Base-by-base conservation (phyloP, 2,329 filamentous ascomycete genomes). In the Thermomyces lanuginosus region DNA sequence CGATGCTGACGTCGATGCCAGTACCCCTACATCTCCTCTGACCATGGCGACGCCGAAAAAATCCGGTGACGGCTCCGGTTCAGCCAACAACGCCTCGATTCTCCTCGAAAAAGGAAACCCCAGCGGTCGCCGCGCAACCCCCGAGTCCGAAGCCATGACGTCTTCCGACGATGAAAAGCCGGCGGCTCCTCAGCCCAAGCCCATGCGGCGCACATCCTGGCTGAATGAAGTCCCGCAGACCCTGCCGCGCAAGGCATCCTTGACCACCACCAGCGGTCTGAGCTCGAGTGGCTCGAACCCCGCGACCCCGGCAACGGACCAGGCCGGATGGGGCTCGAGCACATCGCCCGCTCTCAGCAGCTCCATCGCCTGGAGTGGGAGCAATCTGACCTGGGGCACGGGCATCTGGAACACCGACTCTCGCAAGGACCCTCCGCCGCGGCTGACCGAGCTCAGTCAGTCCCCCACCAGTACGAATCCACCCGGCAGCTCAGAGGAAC, bases 101-200 rank as follows among this genome's bases (percentile, higher is more conserved):
- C 57, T 80, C 24, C 63, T 81, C 17, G 80, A 86, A 26, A 89
- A 83, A 49, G 63, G 76, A 26, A 77, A 79, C 43, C 49, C 61
- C 17, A 60, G 61, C 29, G 66, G 74, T 30, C 72, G 84, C 41
- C 77, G 79, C 28, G 83, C 82, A 5, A 93, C 86, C 1, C 86
- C 86, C 12, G 89, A 95, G 48, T 93, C 84, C 3, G 86, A 95
- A 49, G 86, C 81, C 27, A 61, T 95, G 33, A 83, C 78, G 27
- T 95, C 86, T 39, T 93, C 84, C 8, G 89, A 95, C 51, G 89
- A 95, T 50, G 89, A 98, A 63, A 41, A 56, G 53, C 42, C 48
- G 48, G 33, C 45, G 50, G 29, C 67, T 60, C 40, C 65, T 58
- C 26, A 64, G 56, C 39, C 53, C 26, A 79, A 74, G 41, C 69